These are phyloP conservation scores for Daldinia sp. DNA, from an alignment of 2,329 filamentous ascomycete species.

Conservation along the genomic window DNA sequence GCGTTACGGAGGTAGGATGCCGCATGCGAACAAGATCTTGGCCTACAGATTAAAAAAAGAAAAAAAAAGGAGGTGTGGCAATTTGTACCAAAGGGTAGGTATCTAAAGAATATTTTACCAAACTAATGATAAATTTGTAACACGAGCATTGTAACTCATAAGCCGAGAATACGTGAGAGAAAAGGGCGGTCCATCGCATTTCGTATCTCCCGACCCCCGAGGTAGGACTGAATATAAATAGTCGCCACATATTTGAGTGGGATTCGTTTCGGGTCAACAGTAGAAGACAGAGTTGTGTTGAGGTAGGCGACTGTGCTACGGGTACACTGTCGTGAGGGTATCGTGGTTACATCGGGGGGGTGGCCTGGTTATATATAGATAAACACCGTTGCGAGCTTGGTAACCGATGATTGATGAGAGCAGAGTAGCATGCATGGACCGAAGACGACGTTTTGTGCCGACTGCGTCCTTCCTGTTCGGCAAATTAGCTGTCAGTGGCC, in stretches of 20 bases:
- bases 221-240: constrained; percentile 17
- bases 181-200: not conserved
- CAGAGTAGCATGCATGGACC: constrained; percentile 10
- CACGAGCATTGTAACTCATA: not conserved
- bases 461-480: constrained; percentile 28
- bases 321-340: constrained; percentile 13
- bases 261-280: constrained; percentile 12
- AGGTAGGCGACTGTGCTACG: not conserved
- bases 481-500: constrained; percentile 21
- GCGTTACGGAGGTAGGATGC: not conserved
- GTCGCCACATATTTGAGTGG: constrained; percentile 14
- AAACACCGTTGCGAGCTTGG: constrained; percentile 7
- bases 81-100: not conserved
- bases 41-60: constrained; percentile 5
- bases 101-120: not conserved
- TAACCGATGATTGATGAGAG: constrained; percentile 2
- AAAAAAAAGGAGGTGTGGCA: too few species aligned
- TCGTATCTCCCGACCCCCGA: constrained; percentile 22
- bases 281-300: not conserved
- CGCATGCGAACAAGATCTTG: constrained; percentile 7
- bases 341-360: constrained; percentile 19
- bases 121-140: constrained; percentile 5
- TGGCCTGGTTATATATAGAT: constrained; percentile 3
- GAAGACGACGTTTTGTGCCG: constrained; percentile 13
- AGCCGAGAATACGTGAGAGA: not conserved